Evolutionary conservation across 1,139 yeast genomes (phyloP).

Genomic region (Hyphopichia pseudoburtonii): DNA sequence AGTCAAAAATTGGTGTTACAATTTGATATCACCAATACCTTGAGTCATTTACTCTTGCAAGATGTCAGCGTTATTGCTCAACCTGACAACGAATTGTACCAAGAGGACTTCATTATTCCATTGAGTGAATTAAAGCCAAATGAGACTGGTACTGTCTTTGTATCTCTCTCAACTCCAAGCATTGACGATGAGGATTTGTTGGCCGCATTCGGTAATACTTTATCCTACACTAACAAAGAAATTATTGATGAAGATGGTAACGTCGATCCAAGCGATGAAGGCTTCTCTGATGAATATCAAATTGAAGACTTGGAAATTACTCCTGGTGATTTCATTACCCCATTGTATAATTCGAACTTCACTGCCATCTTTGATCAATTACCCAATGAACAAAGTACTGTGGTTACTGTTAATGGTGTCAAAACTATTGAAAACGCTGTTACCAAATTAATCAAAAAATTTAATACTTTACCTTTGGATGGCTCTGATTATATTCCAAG

Average conservation of each 20-base stretch:
- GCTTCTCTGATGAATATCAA: conserved; percentile 91
- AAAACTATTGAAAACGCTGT: conserved; percentile 39
- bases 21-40: conserved; percentile 81
- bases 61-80: conserved; percentile 75
- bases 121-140: conserved; percentile 72
- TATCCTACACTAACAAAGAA: conserved; percentile 79
- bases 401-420: conserved; percentile 37
- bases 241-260: conserved; percentile 75
- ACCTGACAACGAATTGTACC: conserved; percentile 58
- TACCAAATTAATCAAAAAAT: conserved; percentile 52
- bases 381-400: conserved; percentile 33
- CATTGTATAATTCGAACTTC: conserved; percentile 79
- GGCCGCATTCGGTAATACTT: conserved; percentile 64
- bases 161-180: conserved; percentile 64
- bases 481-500: conserved; percentile 68
- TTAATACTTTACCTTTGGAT: conserved; percentile 80
- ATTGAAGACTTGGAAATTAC: conserved; percentile 74
- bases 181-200: conserved; percentile 40
- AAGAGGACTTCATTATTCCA: conserved; percentile 75
- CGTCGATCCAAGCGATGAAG: conserved; percentile 69
- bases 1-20: conserved; percentile 77
- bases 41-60: conserved; percentile 73
- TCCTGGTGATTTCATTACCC: conserved; percentile 82
- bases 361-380: conserved; percentile 74
- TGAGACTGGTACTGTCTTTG: conserved; percentile 73